A percentile compares a stretch with the other conserved stretches of the same genome.
Conservation (phyloP, 768 basidiomycete genomes). For the Ramaria rubella region DNA sequence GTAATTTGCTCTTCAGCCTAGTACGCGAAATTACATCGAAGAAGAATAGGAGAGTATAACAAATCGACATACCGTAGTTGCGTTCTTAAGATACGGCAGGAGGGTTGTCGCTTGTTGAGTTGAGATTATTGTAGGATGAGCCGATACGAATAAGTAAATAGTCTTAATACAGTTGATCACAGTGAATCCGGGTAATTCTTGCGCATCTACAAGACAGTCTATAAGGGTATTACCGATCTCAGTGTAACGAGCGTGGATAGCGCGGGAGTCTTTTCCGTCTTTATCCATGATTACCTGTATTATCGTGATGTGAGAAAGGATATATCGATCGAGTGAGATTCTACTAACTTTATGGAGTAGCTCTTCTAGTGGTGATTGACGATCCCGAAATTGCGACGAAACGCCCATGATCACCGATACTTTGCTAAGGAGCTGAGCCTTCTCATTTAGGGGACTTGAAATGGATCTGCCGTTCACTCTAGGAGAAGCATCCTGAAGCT, state of each 20-base stretch:
- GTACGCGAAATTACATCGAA: neutral
- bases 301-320: neutral
- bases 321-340: neutral
- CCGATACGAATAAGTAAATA: slow-evolving; percentile 73
- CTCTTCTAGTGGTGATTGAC: slow-evolving; percentile 78
- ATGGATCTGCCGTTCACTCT: neutral
- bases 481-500: neutral
- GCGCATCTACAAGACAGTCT: slow-evolving; percentile 82
- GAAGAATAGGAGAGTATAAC: neutral
- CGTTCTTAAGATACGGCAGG: slow-evolving; percentile 84
- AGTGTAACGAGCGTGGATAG: slow-evolving; percentile 60
- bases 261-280: slow-evolving; percentile 43
- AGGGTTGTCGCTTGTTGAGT: slow-evolving; percentile 77
- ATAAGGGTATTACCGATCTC: slow-evolving; percentile 84
- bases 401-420: slow-evolving; percentile 84
- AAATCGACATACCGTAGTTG: slow-evolving; percentile 48
- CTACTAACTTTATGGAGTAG: slow-evolving; percentile 55
- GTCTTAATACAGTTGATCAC: slow-evolving; percentile 81
- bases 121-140: slow-evolving; percentile 81
- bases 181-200: slow-evolving; percentile 70
- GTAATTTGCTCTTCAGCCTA: slow-evolving; percentile 80
- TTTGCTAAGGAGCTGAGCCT: slow-evolving; percentile 50
- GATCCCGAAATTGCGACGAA: slow-evolving; percentile 73
- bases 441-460: slow-evolving; percentile 36
- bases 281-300: slow-evolving; percentile 66